Evolutionary conservation across 1,139 yeast genomes (phyloP).

Genomic region (Saccharomyces hybrid): DNA sequence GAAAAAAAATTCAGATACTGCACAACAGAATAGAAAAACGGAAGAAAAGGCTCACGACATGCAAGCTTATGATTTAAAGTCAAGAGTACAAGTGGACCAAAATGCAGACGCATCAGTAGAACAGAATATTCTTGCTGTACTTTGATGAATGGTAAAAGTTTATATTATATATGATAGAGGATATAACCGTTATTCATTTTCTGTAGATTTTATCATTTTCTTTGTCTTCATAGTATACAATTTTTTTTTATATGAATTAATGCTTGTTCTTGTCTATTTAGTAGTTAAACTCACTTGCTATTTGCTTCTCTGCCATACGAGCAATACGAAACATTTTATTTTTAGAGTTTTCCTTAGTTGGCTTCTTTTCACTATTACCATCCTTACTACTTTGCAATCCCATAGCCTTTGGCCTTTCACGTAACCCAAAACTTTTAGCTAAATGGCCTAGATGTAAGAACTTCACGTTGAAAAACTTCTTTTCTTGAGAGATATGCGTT

Average conservation of each 20-base stretch:
- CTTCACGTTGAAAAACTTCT: slow-evolving; percentile 71
- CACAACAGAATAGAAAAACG: background rate
- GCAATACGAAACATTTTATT: slow-evolving; percentile 76
- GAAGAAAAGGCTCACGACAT: slow-evolving; percentile 1
- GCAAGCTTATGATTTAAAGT: slow-evolving; percentile 5
- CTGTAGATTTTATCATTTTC: background rate
- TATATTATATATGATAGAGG: background rate
- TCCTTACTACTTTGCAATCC: slow-evolving; percentile 35
- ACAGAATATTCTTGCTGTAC: slow-evolving; percentile 21
- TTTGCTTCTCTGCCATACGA: slow-evolving; percentile 53
- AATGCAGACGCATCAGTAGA: slow-evolving; percentile 18
- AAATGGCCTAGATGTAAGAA: slow-evolving; percentile 86
- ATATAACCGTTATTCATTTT: background rate
- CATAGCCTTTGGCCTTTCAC: slow-evolving; percentile 85
- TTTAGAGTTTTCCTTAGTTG: slow-evolving; percentile 51
- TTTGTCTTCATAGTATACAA: background rate
- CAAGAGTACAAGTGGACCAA: slow-evolving; percentile 20
- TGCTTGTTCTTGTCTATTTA: slow-evolving; percentile 5
- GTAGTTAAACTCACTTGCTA: slow-evolving; percentile 67
- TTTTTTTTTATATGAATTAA: background rate
- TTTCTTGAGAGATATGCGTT: slow-evolving; percentile 81
- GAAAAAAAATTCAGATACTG: slow-evolving; percentile 9
- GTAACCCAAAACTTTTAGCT: slow-evolving; percentile 87
- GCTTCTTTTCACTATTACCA: slow-evolving; percentile 28
- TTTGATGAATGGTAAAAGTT: slow-evolving; percentile 5